Evolutionary conservation across 305 asterid genomes (phyloP), one percentile per base, ranked within the genome.

Genomic region (Fraxinus latifolia): DNA sequence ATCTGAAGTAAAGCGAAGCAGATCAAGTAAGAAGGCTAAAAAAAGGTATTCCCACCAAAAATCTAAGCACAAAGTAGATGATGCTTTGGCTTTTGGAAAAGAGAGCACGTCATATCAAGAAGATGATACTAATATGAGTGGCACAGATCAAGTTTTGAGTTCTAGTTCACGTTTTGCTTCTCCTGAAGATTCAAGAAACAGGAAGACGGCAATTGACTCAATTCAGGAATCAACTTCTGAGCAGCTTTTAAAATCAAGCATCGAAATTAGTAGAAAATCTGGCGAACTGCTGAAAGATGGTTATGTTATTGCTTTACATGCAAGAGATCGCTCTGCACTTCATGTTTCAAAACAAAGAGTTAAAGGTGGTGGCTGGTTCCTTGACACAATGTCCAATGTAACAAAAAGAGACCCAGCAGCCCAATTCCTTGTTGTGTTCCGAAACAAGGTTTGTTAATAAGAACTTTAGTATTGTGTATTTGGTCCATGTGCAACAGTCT

Each of bases 351-450:
- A 97, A 87, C 97, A 92, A 85, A 91, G 99, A 89, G 93, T 89
- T 82, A 83, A 93, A 88, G 99, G 97, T 14, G 98, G 98, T 72
- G 99, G 97, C 62, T 96, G 99, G 98, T 93, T 96, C 91, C 93
- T 96, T 32, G 99, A 96, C 82, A 88, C 97, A 11, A 82, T 91
- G 91, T 84, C 97, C 33, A 91, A 90, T 83, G 95, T 95, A 25
- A 88, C 97, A 70, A 95, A 92, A 92, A 91, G 97, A 87, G 98
- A 96, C 88, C 98, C 99, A 79, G 98, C 98, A 25, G 96, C 98
- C 74, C 99, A 96, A 86, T 95, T 96, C 85, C 95, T 96, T 73
- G 93, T 95, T 79, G 99, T 90, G 74, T 88, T 89, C 85, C 90
- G 95, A 84, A 91, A 89, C 92, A 92, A 95, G 99, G 99, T 94